Evolutionary conservation across 257 asterid genomes (phyloP).

Genomic region (Gentiana macrophylla): DNA sequence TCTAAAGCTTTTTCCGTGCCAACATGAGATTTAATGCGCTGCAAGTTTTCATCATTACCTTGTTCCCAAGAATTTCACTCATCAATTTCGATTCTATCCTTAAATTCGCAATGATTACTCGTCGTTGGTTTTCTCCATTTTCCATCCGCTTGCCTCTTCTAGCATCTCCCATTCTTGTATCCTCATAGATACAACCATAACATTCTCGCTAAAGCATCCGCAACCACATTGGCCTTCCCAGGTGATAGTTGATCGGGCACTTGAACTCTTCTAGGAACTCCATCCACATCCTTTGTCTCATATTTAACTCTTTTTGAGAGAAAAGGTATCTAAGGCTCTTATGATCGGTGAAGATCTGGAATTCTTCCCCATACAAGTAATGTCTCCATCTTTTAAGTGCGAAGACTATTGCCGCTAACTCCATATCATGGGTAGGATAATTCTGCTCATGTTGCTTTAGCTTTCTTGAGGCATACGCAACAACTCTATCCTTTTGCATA

Average conservation of each 20-base stretch:
- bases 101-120: background rate
- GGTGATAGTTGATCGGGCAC: background rate
- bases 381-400: background rate
- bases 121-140: background rate
- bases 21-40: background rate
- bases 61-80: background rate
- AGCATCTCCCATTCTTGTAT: too few relatives aligned
- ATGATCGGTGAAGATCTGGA: background rate
- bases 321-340: background rate
- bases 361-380: background rate
- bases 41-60: background rate
- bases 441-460: background rate
- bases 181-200: background rate
- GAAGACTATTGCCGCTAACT: background rate
- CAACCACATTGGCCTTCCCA: conserved; percentile 5
- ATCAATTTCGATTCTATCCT: background rate
- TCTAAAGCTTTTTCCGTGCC: background rate
- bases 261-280: background rate
- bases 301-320: background rate
- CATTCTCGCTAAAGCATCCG: background rate
- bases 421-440: conserved; percentile 4
- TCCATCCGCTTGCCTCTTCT: background rate
- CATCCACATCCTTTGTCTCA: conserved; percentile 1
- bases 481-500: background rate
- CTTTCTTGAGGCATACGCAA: conserved; percentile 1